phyloP scores from a whole-genome alignment of 78 protist genomes.

The Dictyostelium firmibasis region DNA sequence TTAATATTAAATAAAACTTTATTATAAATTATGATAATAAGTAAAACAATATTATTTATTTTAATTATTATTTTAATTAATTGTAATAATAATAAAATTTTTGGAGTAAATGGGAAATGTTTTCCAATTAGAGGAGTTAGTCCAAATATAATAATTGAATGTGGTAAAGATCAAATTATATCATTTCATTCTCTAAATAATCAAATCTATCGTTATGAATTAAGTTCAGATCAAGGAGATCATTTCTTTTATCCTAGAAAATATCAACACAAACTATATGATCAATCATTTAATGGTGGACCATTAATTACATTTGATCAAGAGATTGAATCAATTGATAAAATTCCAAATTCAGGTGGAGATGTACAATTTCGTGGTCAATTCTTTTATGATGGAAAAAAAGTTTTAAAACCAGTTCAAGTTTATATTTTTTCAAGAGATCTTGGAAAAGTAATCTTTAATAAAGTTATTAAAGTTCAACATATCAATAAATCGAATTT shows the following conservation, averaged over 20 bases:
- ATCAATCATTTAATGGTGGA: slow-evolving; percentile 10
- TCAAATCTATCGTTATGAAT: neutral
- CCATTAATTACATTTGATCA: neutral
- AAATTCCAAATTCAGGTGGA: neutral
- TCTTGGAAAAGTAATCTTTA: neutral
- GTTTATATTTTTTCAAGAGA: neutral
- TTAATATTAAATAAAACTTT: too few relatives aligned
- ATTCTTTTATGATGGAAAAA: neutral
- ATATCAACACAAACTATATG: neutral
- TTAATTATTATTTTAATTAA: neutral
- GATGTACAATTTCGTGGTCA: neutral
- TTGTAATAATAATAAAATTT: neutral
- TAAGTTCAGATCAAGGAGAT: neutral
- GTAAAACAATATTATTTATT: neutral
- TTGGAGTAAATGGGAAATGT: neutral
- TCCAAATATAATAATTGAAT: neutral
- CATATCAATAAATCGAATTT: neutral
- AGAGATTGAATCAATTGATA: neutral
- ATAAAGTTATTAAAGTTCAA: neutral
- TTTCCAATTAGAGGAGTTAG: neutral
- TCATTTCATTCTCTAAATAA: neutral
- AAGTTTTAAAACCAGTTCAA: neutral
- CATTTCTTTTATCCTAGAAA: neutral
- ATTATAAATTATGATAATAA: neutral
- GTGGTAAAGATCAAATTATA: neutral